Conservation (phyloP, 148 eudicot species). For the Camellia sinensis region DNA sequence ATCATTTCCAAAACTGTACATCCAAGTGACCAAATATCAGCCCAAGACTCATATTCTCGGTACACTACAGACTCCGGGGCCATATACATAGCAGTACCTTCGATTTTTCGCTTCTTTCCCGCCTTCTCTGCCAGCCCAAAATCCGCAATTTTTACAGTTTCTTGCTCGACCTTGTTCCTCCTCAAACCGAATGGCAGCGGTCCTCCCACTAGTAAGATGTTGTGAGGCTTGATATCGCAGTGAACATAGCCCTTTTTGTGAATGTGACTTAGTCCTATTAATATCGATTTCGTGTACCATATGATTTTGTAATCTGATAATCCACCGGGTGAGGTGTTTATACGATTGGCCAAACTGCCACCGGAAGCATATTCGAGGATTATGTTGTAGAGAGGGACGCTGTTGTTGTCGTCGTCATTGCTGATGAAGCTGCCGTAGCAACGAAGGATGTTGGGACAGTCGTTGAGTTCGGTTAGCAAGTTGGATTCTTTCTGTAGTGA, state of each 20-base stretch:
- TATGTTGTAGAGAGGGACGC: constrained; percentile 12
- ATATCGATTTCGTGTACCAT: constrained; percentile 1
- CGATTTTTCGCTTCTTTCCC: neutral
- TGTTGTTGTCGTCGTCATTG: constrained; percentile 2
- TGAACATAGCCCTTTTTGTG: constrained; percentile 23
- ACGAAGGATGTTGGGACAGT: constrained; percentile 6
- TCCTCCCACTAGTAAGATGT: constrained; percentile 9
- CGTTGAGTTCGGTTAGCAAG: neutral
- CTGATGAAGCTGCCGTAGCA: constrained; percentile 15
- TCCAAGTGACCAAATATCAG: constrained; percentile 22
- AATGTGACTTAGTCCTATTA: constrained; percentile 8
- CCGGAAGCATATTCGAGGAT: constrained; percentile 20
- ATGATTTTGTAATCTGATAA: constrained; percentile 5
- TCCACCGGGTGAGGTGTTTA: neutral
- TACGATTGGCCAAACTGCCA: constrained; percentile 13
- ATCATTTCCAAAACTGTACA: constrained; percentile 17
- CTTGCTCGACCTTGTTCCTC: neutral
- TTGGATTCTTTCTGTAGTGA: neutral
- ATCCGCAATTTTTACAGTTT: constrained; percentile 16
- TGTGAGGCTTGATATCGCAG: constrained; percentile 27
- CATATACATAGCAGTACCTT: neutral
- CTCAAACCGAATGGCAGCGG: no score
- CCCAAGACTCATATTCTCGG: neutral
- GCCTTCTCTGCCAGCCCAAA: constrained; percentile 15
- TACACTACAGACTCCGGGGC: constrained; percentile 11